These are phyloP conservation scores for Suhomyces yuchorum DNA, from an alignment of 1,139 yeast genomes.

Conservation along the genomic window DNA sequence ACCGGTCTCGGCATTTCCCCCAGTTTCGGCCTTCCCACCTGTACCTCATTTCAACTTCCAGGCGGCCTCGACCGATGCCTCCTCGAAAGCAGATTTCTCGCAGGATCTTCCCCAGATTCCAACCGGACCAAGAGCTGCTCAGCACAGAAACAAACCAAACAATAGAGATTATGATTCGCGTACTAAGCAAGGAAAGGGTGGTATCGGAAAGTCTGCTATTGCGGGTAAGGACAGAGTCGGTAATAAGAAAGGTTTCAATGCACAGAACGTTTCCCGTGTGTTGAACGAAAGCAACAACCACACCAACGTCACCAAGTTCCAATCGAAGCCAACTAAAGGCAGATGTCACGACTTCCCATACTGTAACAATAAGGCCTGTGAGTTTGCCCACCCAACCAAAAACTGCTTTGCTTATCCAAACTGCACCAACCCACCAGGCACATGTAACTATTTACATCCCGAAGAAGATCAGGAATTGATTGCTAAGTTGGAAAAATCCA, in stretches of 20 bases:
- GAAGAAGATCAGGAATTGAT: slow-evolving; percentile 77
- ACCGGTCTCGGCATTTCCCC: background rate
- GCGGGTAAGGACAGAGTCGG: slow-evolving; percentile 10
- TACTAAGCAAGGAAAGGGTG: slow-evolving; percentile 16
- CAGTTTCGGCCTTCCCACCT: background rate
- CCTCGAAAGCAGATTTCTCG: background rate
- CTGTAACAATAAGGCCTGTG: slow-evolving; percentile 69
- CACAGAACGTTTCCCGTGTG: slow-evolving; percentile 22
- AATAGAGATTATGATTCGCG: slow-evolving; percentile 12
- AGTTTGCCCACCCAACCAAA: slow-evolving; percentile 77
- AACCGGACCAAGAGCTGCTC: slow-evolving; percentile 19
- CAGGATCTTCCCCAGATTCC: slow-evolving; percentile 11
- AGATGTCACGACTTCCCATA: slow-evolving; percentile 81
- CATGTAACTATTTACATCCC: slow-evolving; percentile 81
- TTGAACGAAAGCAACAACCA: slow-evolving; percentile 33
- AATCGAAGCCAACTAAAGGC: slow-evolving; percentile 50
- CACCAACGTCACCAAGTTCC: slow-evolving; percentile 23
- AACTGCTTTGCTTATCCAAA: slow-evolving; percentile 75
- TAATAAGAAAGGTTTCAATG: slow-evolving; percentile 30
- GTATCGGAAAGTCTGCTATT: slow-evolving; percentile 14
- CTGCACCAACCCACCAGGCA: slow-evolving; percentile 79
- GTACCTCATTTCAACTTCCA: slow-evolving; percentile 14
- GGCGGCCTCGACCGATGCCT: background rate
- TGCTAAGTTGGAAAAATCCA: slow-evolving; percentile 62
- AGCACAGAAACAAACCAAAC: slow-evolving; percentile 11